Percentiles rank a stretch among this genome's conserved stretches.
These are phyloP conservation scores for Scortechinia acanthostroma DNA, from an alignment of 2,329 filamentous ascomycete genomes.

Conservation along the genomic window DNA sequence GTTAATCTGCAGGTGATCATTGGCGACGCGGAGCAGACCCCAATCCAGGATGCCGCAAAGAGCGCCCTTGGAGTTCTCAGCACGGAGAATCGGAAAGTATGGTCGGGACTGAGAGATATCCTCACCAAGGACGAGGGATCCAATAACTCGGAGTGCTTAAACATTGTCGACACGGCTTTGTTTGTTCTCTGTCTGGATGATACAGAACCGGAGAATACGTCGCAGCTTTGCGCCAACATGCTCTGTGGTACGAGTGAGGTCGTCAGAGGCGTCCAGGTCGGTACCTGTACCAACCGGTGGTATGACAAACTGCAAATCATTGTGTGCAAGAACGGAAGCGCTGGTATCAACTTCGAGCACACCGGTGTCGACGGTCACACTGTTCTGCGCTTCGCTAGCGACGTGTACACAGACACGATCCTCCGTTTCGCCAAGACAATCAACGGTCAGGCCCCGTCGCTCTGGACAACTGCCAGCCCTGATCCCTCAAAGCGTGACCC, in stretches of 20 bases:
- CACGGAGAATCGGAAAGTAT: slow-evolving; percentile 92
- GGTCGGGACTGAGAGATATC: slow-evolving; percentile 85
- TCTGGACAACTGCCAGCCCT: slow-evolving; percentile 86
- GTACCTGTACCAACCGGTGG: slow-evolving; percentile 96
- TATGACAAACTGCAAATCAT: slow-evolving; percentile 99
- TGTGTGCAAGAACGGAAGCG: slow-evolving; percentile 96
- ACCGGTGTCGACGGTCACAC: slow-evolving; percentile 97
- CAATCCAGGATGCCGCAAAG: slow-evolving; percentile 92
- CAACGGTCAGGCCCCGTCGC: slow-evolving; percentile 82
- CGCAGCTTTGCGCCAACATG: slow-evolving; percentile 95
- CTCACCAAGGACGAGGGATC: slow-evolving; percentile 78
- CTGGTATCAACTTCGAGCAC: slow-evolving; percentile 98
- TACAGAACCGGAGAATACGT: slow-evolving; percentile 72
- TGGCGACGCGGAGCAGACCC: slow-evolving; percentile 80
- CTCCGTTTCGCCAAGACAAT: slow-evolving; percentile 90
- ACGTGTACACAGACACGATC: slow-evolving; percentile 96
- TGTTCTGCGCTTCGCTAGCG: slow-evolving; percentile 88
- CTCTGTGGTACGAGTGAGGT: slow-evolving; percentile 90
- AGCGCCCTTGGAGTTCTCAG: slow-evolving; percentile 86
- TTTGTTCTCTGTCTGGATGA: slow-evolving; percentile 92
- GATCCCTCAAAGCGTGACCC: slow-evolving; percentile 90
- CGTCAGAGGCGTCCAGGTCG: slow-evolving; percentile 87
- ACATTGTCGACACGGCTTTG: slow-evolving; percentile 86
- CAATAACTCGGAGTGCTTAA: slow-evolving; percentile 93
- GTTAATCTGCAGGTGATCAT: slow-evolving; percentile 88